Evolutionary conservation across 202 grass and related monocot species (phyloP), one percentile per base, ranked within the genome.

Genomic region (Carex arenaria): DNA sequence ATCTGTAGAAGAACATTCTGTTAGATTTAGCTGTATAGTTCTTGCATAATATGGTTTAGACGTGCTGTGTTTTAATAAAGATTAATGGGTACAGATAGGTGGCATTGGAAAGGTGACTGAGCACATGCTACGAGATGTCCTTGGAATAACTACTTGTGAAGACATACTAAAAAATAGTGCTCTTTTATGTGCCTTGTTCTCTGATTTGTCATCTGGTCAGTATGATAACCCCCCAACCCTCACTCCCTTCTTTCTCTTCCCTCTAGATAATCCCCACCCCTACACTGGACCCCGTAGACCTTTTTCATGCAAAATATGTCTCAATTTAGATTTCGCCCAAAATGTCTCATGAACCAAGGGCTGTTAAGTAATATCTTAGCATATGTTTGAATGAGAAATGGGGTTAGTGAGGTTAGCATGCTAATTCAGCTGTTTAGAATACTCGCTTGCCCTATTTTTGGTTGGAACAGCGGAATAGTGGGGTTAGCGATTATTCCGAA

Each of bases 41-140:
- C 23, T 56, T 63, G 19, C 49, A 40, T 26, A 57, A 82, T 83
- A 66, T 53, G 8, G 19, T 79, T 43, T 51, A 88, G 65, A 67
- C 7, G 67, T 84, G 84, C 88, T 83, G 66, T 87, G 3, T 89
- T 89, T 89, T 73, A 69, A 82, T 90, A 81, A 90, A 88, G 85
- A 91, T 97, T 20, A 90, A 49, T 87, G 30, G 69, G 64, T 90
- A 79, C 88, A 98, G 95, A 94, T 98, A 85, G 91, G 92, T 85
- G 95, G 95, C 79, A 98, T 98, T 78, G 95, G 95, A 80, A 93
- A 98, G 85, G 95, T 95, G 80, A 95, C 92, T 80, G 95, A 98
- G 83, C 86, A 91, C 28, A 89, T 93, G 81, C 76, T 98, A 82
- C 79, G 23, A 53, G 88, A 92, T 43, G 95, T 95, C 67, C 87